Conservation (phyloP, 305 asterid species). For the Fraxinus ornus region DNA sequence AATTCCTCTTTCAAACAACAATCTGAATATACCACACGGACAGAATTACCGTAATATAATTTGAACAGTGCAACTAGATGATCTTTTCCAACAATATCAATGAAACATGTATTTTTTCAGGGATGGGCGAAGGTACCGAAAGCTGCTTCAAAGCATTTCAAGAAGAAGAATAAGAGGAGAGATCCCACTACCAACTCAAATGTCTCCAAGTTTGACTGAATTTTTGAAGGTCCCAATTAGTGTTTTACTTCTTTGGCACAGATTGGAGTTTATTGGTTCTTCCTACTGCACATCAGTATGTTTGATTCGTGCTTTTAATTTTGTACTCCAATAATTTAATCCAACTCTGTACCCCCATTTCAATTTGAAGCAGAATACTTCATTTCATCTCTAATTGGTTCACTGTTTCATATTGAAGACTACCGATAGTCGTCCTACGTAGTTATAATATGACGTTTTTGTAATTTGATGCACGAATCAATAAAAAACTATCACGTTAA, state of each 20-base stretch:
- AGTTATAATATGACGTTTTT: too few relatives aligned
- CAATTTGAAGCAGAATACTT: neutral
- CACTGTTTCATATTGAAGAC: neutral
- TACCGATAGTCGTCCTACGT: too few relatives aligned
- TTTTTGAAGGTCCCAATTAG: neutral
- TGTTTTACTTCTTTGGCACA: neutral
- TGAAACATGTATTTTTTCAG: constrained; percentile 18
- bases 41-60: too few relatives aligned
- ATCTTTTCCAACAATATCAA: neutral
- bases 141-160: constrained; percentile 66
- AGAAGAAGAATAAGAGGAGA: constrained; percentile 50
- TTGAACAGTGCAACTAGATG: too few relatives aligned
- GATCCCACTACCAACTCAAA: constrained; percentile 21
- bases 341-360: neutral
- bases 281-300: neutral
- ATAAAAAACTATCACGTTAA: too few relatives aligned
- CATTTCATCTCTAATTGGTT: neutral
- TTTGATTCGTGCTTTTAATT: neutral
- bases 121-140: constrained; percentile 61
- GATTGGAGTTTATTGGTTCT: neutral
- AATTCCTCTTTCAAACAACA: too few relatives aligned
- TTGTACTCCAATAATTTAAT: neutral
- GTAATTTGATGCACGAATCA: too few relatives aligned
- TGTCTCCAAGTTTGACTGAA: constrained; percentile 10
- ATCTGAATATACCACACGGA: too few relatives aligned